These are phyloP conservation scores for Clonostachys solani DNA, from an alignment of 2,329 filamentous ascomycete species.

Conservation along the genomic window DNA sequence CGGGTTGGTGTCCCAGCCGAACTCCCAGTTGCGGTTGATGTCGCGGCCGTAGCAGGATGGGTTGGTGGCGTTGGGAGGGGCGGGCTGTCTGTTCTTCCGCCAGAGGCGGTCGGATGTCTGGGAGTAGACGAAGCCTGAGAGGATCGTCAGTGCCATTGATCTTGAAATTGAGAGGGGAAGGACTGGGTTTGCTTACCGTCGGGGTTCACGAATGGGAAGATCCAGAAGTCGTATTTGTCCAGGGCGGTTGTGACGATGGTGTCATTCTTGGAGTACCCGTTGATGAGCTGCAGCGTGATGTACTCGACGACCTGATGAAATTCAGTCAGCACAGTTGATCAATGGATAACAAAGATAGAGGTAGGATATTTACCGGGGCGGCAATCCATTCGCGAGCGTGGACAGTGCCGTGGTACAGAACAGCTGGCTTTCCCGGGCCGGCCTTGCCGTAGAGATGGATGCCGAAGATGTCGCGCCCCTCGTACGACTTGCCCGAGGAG, in stretches of 20 bases:
- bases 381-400: slow-evolving; percentile 53
- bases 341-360: background rate
- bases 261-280: slow-evolving; percentile 29
- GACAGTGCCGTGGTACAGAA: slow-evolving; percentile 45
- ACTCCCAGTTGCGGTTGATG: slow-evolving; percentile 51
- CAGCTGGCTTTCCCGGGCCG: slow-evolving; percentile 39
- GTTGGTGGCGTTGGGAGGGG: slow-evolving; percentile 9
- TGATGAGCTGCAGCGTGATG: slow-evolving; percentile 37
- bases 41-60: slow-evolving; percentile 41
- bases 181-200: slow-evolving; percentile 23
- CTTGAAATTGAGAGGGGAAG: fast-evolving
- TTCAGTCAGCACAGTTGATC: slow-evolving; percentile 15
- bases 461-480: slow-evolving; percentile 52
- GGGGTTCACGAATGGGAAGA: slow-evolving; percentile 45
- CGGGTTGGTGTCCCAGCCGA: slow-evolving; percentile 36
- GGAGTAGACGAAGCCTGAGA: slow-evolving; percentile 36
- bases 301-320: slow-evolving; percentile 34
- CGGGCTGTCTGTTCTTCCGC: slow-evolving; percentile 46
- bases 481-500: slow-evolving; percentile 34
- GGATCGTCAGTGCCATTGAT: background rate
- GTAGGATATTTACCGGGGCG: slow-evolving; percentile 46
- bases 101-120: slow-evolving; percentile 41
- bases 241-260: slow-evolving; percentile 33
- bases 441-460: slow-evolving; percentile 41
- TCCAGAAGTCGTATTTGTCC: slow-evolving; percentile 54